Conservation (phyloP, 139 green algal species). For the Chlamydomonas applanata region DNA sequence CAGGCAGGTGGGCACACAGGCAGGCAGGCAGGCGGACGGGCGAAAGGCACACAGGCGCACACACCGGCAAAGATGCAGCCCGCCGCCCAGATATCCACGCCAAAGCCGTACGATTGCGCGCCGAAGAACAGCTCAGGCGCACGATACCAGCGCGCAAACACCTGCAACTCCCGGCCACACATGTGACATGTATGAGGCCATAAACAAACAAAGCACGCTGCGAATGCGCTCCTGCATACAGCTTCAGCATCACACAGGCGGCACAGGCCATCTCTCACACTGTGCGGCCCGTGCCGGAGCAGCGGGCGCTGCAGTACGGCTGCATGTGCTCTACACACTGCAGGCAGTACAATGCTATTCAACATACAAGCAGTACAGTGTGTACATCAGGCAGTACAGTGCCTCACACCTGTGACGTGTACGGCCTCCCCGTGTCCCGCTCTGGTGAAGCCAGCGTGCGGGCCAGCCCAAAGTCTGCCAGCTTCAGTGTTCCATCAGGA, state of each 20-base stretch:
- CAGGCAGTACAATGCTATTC: not conserved
- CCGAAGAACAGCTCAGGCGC: slow-evolving; percentile 89
- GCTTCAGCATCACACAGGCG: too few relatives aligned
- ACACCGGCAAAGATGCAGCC: slow-evolving; percentile 84
- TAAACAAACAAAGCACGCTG: too few relatives aligned
- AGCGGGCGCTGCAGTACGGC: too few relatives aligned
- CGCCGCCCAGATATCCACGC: slow-evolving; percentile 85
- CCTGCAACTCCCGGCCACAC: slow-evolving; percentile 53
- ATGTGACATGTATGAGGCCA: too few relatives aligned
- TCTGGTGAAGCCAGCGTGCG: slow-evolving; percentile 71
- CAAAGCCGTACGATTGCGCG: slow-evolving; percentile 67
- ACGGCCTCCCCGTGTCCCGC: slow-evolving; percentile 26
- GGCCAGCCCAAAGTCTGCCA: slow-evolving; percentile 89
- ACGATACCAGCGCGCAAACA: slow-evolving; percentile 92
- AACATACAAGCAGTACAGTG: not conserved
- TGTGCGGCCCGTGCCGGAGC: too few relatives aligned
- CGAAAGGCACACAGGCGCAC: not conserved
- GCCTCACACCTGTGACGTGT: slow-evolving; percentile 64
- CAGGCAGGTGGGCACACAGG: too few relatives aligned
- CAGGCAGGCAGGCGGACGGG: not conserved
- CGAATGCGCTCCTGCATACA: too few relatives aligned
- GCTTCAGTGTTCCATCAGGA: slow-evolving; percentile 66
- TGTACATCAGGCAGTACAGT: not conserved
- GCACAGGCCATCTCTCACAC: too few relatives aligned
- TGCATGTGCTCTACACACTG: too few relatives aligned